Percentiles rank a stretch among this genome's conserved stretches.
Evolutionary conservation across 352 stramenopile species (phyloP).

Genomic region (Globisporangium canariense): DNA sequence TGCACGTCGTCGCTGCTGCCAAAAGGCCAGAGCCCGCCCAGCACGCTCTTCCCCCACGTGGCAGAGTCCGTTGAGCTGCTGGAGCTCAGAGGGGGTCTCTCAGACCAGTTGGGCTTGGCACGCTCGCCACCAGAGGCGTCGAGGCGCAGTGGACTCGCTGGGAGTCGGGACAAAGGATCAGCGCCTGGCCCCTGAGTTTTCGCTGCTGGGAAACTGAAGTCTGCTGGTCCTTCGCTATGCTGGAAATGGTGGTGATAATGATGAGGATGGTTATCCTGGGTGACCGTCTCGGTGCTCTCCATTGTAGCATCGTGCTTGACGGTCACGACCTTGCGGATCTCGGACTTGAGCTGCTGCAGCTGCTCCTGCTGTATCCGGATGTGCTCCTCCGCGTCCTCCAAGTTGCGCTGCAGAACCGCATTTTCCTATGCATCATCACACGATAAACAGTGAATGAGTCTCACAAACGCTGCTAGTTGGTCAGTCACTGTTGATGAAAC

Average conservation of each 20-base stretch:
- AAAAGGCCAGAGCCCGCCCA: constrained; percentile 42
- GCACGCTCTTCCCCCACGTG: constrained; percentile 48
- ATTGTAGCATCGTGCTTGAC: constrained; percentile 22
- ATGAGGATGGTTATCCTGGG: neutral
- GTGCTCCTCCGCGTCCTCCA: constrained; percentile 76
- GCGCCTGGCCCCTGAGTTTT: neutral
- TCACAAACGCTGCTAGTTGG: neutral
- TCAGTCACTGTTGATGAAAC: neutral
- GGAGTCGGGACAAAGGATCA: neutral
- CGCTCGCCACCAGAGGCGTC: neutral
- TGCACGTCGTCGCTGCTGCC: constrained; percentile 29
- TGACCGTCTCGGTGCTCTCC: neutral
- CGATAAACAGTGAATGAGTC: neutral
- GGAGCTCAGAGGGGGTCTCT: constrained; percentile 18
- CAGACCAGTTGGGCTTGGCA: constrained; percentile 23
- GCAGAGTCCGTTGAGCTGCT: constrained; percentile 11
- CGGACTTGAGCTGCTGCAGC: constrained; percentile 69
- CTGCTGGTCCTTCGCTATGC: neutral
- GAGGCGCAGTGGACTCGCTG: constrained; percentile 12
- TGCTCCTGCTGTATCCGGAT: constrained; percentile 75
- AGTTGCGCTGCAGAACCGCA: constrained; percentile 46
- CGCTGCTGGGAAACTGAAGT: neutral
- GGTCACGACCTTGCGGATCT: constrained; percentile 50
- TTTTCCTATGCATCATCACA: constrained; percentile 43
- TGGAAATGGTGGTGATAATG: neutral